phyloP scores from a whole-genome alignment of 2,329 filamentous ascomycete species.

The Neopestalotiopsis sp. region DNA sequence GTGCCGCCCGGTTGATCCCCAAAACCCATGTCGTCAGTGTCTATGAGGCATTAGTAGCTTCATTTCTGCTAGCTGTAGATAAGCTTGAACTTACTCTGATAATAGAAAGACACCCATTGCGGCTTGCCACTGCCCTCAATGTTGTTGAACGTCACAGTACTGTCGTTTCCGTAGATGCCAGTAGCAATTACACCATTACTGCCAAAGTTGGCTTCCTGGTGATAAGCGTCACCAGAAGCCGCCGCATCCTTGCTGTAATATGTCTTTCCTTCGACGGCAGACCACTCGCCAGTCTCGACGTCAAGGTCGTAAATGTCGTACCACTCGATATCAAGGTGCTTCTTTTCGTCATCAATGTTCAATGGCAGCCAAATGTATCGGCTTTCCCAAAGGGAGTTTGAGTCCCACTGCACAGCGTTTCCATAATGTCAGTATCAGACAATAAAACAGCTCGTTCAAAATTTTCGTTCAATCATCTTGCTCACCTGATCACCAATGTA shows the following conservation, averaged over 20 bases:
- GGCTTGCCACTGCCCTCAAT: conserved; percentile 55
- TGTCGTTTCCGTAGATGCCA: conserved; percentile 60
- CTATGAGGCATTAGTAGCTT: conserved; percentile 23
- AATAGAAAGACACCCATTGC: conserved; percentile 64
- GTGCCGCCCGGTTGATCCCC: conserved; percentile 59
- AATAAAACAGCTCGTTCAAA: background rate
- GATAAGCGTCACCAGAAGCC: conserved; percentile 53
- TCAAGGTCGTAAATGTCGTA: conserved; percentile 62
- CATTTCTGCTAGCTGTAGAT: no score
- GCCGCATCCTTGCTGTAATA: conserved; percentile 53
- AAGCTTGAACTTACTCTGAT: conserved; percentile 46
- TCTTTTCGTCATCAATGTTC: conserved; percentile 56
- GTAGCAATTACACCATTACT: conserved; percentile 52
- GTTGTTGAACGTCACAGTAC: conserved; percentile 55
- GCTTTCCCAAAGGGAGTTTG: conserved; percentile 61
- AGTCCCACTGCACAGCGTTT: conserved; percentile 49
- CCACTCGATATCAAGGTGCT: conserved; percentile 56
- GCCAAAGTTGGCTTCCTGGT: conserved; percentile 62
- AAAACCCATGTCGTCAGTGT: conserved; percentile 67
- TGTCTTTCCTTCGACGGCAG: conserved; percentile 50
- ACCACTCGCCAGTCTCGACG: conserved; percentile 55
- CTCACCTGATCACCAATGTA: conserved; percentile 53
- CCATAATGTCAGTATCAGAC: background rate
- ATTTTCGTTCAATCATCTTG: background rate
- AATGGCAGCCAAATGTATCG: conserved; percentile 64